Evolutionary conservation across 257 asterid species (phyloP), one percentile per base, ranked within the genome.

Genomic region (Solanum raphanifolium): DNA sequence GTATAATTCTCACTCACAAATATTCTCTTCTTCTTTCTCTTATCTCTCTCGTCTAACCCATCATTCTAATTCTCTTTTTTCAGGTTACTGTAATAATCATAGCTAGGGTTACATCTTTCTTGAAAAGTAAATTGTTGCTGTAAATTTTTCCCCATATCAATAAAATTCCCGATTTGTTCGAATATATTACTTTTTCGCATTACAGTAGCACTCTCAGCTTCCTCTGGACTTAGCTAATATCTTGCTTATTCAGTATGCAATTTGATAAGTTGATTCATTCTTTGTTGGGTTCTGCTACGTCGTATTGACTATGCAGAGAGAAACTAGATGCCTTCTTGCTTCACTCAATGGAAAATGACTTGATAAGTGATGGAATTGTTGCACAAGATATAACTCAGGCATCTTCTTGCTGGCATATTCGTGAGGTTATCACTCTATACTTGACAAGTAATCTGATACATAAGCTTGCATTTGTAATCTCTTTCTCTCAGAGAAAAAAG

Each of bases 341-440:
- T 88, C 92, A 91, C 86, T 91, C 96, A 79, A 93, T 97, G 90
- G 97, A 95, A 92, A 94, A 90, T 92, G 98, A 95, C 84, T 82
- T 97, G 93, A 85, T 97, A 90, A 91, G 93, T 68, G 98, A 97
- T 93, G 99, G 99, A 89, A 98, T 90, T 92, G 90, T 97, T 89
- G 98, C 99, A 34, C 99, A 97, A 93, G 99, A 97, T 89, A 93
- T 97, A 75, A 95, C 96, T 91, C 99, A 97, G 90, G 95, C 95
- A 88, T 95, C 98, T 88, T 94, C 98, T 32, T 95, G 96, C 93
- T 97, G 99, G 99, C 94, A 90, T 87, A 95, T 97, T 84, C 98
- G 98, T 12, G 99, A 97, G 99, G 99, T 97, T 89, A 79, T 86
- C 87, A 52, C 38, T 48, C 20, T 68, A 29, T 73, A 69, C 88